Base-by-base conservation (phyloP, 2,329 filamentous ascomycete species). In the Alternaria burnsii region DNA sequence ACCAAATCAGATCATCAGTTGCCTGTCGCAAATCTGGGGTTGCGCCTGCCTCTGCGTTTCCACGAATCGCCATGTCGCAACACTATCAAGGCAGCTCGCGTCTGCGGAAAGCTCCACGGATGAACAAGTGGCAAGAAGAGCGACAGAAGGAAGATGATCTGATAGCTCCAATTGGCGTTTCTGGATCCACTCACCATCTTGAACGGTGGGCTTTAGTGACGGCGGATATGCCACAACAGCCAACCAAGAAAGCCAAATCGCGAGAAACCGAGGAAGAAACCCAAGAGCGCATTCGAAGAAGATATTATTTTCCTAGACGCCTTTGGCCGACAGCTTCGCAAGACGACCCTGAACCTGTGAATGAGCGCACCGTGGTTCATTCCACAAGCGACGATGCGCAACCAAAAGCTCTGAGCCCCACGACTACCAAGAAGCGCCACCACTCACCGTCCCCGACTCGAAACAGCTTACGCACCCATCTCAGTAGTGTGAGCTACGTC, bases 161-260 rank as follows among this genome's bases (percentile, higher is more conserved):
- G 11, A 67, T 66, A 22, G 58, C 55, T 4, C 62, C 58, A 7
- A 40, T 20, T 52, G 48, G 38, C 22, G 55, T 58, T n/a, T 58
- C 54, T 3, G 11, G 22, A 11, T 58, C 65, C 3, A 41, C 50
- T 8, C 22, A 52, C 16, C 38, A 52, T 42, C 65, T 67, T 26
- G 53, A 63, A 38, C 51, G 40, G 11, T 67, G 62, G 60, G 62
- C 60, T 10, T 28, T 63, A 6, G 18, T 42, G 16, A 67, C 65
- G 10, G 62, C 59, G 11, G 50, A 41, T 22, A 52, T 65, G 32
- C 32, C 43, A 5, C 55, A 61, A 24, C 36, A 58, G 1, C 41
- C 42, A 11, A 22, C 48, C 5, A 43, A 32, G n/a, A 50, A 42
- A 5, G 32, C 16, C 32, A 53, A 53, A 2, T 52, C 58, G 26